These are phyloP conservation scores for Neostapfia colusana DNA, from an alignment of 176 grass and related monocot genomes.

Conservation along the genomic window DNA sequence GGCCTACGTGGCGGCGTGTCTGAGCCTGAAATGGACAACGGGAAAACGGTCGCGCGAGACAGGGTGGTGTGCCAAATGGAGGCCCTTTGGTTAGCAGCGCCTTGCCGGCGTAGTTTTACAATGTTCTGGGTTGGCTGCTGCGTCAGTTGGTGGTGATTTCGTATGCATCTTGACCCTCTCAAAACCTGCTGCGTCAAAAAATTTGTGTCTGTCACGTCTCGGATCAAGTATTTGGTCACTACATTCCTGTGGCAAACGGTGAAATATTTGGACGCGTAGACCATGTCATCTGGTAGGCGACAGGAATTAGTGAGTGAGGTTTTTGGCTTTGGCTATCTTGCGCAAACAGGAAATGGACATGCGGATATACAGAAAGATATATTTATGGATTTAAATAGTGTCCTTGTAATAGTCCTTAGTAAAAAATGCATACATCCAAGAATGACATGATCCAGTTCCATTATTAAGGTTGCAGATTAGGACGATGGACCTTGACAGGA, in stretches of 20 bases:
- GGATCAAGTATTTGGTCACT: background rate
- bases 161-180: slow-evolving; percentile 4
- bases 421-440: background rate
- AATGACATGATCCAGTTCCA: background rate
- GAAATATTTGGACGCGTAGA: background rate
- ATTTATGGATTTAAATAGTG: background rate
- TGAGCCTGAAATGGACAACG: background rate
- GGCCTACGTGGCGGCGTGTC: slow-evolving; percentile 10
- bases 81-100: slow-evolving; percentile 9
- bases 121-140: background rate
- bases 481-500: background rate
- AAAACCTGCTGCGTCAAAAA: slow-evolving; percentile 28
- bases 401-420: background rate
- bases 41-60: slow-evolving; percentile 39
- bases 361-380: background rate
- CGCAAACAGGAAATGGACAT: background rate
- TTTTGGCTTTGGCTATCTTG: background rate
- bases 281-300: background rate
- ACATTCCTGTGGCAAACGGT: no score
- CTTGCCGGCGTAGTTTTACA: slow-evolving; percentile 18
- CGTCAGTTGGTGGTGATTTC: background rate
- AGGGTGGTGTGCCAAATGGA: slow-evolving; percentile 40
- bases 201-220: slow-evolving; percentile 1
- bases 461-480: background rate
- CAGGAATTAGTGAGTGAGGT: background rate